phyloP scores from a whole-genome alignment of 2,329 filamentous ascomycete genomes.

The Talaromyces sp. region DNA sequence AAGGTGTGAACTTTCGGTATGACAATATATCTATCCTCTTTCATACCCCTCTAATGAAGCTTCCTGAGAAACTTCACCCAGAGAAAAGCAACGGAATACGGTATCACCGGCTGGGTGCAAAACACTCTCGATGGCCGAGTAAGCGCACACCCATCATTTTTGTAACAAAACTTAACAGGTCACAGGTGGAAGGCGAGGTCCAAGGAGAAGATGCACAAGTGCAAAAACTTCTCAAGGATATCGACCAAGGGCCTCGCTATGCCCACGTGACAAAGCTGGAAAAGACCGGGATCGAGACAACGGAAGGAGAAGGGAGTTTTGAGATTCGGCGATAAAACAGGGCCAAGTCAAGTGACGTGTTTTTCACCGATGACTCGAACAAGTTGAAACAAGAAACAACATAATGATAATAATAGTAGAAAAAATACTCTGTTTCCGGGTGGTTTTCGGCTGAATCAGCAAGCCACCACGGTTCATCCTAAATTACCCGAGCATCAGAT shows the following conservation, averaged over 20 bases:
- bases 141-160: neutral
- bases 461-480: neutral
- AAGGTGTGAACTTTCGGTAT: constrained; percentile 47
- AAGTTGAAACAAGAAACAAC: neutral
- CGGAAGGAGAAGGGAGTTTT: constrained; percentile 66
- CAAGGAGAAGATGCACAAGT: constrained; percentile 67
- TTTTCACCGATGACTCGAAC: neutral
- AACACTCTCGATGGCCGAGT: constrained; percentile 45
- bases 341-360: neutral
- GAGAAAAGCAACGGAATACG: constrained; percentile 36
- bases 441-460: neutral
- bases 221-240: constrained; percentile 64
- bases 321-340: constrained; percentile 34
- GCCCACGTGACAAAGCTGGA: constrained; percentile 72
- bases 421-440: neutral
- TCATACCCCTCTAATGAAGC: neutral
- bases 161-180: neutral
- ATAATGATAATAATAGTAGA: neutral
- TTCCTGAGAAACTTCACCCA: constrained; percentile 37
- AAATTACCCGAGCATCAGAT: neutral
- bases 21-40: neutral
- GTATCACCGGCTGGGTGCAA: constrained; percentile 44
- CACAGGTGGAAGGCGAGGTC: constrained; percentile 80
- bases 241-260: constrained; percentile 67
- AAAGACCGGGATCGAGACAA: constrained; percentile 58